Percentiles rank a stretch among this genome's conserved stretches.
These are phyloP conservation scores for Epithemia pelagica DNA, from an alignment of 108 stramenopile genomes.

Conservation along the genomic window DNA sequence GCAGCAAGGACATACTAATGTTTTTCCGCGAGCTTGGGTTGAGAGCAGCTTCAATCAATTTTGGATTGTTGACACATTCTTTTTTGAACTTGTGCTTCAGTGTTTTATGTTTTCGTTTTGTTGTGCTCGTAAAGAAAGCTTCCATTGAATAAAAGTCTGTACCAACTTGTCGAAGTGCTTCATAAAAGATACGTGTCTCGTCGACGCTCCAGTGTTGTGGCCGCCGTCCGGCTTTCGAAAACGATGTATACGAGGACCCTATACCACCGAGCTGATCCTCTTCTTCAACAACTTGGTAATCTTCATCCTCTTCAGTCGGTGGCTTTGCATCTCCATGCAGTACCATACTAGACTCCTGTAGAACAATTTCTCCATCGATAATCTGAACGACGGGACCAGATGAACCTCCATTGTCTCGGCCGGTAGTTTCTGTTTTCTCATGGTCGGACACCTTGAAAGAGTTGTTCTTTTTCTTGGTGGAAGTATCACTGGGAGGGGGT, in stretches of 20 bases:
- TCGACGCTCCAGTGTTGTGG: slow-evolving; percentile 49
- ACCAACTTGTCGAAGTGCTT: slow-evolving; percentile 65
- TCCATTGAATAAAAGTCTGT: slow-evolving; percentile 77
- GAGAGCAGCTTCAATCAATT: slow-evolving; percentile 70
- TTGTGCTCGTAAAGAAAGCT: slow-evolving; percentile 24
- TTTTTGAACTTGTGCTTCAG: slow-evolving; percentile 69
- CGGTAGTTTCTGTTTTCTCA: too few species aligned
- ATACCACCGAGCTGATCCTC: slow-evolving; percentile 41
- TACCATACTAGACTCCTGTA: slow-evolving; percentile 52
- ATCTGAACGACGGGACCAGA: slow-evolving; percentile 49
- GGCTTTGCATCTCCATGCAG: slow-evolving; percentile 27
- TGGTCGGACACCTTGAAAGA: too few species aligned
- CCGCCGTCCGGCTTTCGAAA: slow-evolving; percentile 20
- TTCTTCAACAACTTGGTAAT: slow-evolving; percentile 41
- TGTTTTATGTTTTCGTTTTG: slow-evolving; percentile 43
- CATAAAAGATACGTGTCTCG: slow-evolving; percentile 68
- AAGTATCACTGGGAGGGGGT: too few species aligned
- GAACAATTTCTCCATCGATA: slow-evolving; percentile 62
- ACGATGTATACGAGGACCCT: slow-evolving; percentile 43
- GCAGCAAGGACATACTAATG: slow-evolving; percentile 32
- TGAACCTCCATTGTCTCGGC: slow-evolving; percentile 2
- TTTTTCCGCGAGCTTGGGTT: slow-evolving; percentile 36
- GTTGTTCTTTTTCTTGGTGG: too few species aligned
- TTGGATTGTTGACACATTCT: slow-evolving; percentile 52
- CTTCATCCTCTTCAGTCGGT: slow-evolving; percentile 12